phyloP scores from a whole-genome alignment of 805 yeast genomes.

The Torulaspora quercuum region DNA sequence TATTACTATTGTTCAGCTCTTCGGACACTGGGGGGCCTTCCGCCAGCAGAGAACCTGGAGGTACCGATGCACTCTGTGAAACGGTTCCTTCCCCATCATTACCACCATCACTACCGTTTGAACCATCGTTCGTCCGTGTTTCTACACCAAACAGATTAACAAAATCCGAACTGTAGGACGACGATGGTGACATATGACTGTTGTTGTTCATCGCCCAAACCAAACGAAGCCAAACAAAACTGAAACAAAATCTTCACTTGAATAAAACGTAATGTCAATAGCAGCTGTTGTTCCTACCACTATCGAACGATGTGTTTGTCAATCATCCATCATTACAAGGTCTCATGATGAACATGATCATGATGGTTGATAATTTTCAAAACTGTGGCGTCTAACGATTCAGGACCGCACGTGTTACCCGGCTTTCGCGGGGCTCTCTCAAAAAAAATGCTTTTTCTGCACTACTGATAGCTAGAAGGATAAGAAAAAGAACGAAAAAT shows the following conservation, averaged over 20 bases:
- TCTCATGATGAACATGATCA: too few species aligned
- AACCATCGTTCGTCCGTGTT: constrained; percentile 3
- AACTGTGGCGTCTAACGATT: constrained; percentile 7
- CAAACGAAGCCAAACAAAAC: too few species aligned
- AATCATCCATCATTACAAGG: too few species aligned
- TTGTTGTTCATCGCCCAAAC: constrained; percentile 12
- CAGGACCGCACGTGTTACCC: constrained; percentile 6
- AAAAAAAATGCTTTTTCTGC: too few species aligned
- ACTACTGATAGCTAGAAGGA: too few species aligned
- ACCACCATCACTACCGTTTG: not conserved
- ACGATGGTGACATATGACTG: constrained; percentile 5
- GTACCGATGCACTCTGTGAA: constrained; percentile 8
- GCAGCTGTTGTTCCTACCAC: too few species aligned
- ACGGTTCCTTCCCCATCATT: constrained; percentile 10
- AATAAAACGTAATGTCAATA: too few species aligned
- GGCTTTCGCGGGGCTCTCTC: too few species aligned
- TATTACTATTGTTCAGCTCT: constrained; percentile 9
- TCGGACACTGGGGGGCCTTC: constrained; percentile 4
- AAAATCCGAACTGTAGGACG: constrained; percentile 20
- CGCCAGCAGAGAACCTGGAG: constrained; percentile 14
- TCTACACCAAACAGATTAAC: constrained; percentile 24
- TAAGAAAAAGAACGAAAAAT: too few species aligned
- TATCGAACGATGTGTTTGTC: too few species aligned
- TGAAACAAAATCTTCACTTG: too few species aligned
- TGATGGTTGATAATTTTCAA: constrained; percentile 5